Percentiles rank a stretch among this genome's conserved stretches.
Conservation (phyloP, 495 filamentous ascomycete genomes). For the Daldinia decipiens region DNA sequence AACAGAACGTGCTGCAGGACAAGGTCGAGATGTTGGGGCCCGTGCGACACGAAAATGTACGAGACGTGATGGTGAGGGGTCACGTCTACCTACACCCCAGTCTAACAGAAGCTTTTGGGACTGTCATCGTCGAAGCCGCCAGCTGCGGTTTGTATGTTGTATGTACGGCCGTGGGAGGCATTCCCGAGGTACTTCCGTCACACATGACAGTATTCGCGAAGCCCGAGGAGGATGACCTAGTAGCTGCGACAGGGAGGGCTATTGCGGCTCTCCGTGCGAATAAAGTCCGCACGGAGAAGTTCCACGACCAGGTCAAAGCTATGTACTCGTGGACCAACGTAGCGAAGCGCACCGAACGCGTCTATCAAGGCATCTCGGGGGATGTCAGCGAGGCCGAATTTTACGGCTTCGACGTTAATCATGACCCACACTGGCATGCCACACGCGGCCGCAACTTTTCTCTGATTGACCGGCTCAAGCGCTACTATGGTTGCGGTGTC, state of each 20-base stretch:
- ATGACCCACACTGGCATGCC: constrained; percentile 75
- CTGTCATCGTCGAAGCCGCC: constrained; percentile 96
- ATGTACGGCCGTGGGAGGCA: constrained; percentile 94
- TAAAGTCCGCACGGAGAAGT: constrained; percentile 87
- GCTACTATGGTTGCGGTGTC: constrained; percentile 99
- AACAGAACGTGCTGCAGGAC: constrained; percentile 94
- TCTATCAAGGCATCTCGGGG: constrained; percentile 91
- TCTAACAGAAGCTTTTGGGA: constrained; percentile 96
- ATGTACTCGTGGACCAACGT: constrained; percentile 99
- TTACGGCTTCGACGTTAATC: constrained; percentile 76
- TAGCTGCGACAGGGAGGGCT: constrained; percentile 81
- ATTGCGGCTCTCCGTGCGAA: constrained; percentile 83
- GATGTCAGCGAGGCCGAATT: constrained; percentile 86
- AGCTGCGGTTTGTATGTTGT: constrained; percentile 96
- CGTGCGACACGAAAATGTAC: constrained; percentile 93
- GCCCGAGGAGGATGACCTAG: constrained; percentile 91
- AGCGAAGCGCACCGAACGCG: constrained; percentile 88
- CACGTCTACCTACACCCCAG: constrained; percentile 97
- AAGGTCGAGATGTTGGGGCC: constrained; percentile 91
- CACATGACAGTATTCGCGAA: constrained; percentile 96
- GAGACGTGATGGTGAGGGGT: constrained; percentile 97
- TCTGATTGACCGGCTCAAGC: constrained; percentile 90
- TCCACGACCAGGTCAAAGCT: constrained; percentile 94
- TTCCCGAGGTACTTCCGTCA: constrained; percentile 91
- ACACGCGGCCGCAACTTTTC: constrained; percentile 86